Evolutionary conservation across 495 filamentous ascomycete species (phyloP), one percentile per base, ranked within the genome.

Genomic region (Daldinia caldariorum): DNA sequence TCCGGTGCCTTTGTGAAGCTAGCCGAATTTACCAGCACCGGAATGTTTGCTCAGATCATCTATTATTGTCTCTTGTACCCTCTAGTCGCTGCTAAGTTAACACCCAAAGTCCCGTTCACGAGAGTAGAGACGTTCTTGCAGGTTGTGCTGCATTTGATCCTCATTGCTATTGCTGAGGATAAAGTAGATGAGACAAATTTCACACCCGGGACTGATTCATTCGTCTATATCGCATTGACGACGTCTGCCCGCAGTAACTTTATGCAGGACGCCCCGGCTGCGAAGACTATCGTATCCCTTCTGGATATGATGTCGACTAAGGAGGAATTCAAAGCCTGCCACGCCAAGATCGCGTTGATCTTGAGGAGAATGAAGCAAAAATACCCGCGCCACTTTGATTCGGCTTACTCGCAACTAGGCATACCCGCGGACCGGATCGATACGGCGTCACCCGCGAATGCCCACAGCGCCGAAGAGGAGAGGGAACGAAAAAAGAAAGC

Each of bases 71-170:
- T 99, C 4, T 84, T 91, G 47, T 97, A 94, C 75, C 84, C 89
- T 6, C 80, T 94, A 16, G 85, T 87, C 22, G 88, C 87, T 43
- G 85, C 88, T 60, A 81, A 84, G 26, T 80, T 86, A 10, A 92
- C 89, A 0, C 90, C 91, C 4, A 83, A 80, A 29, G 91, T 97
- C 39, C 93, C 91, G 26, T 81, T 83, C 7, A 97, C 94, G 4
- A 85, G 94, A 41, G 83, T 97, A 32, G 95, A 99, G 78, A 90
- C 91, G 3, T 97, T 95, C 83, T 77, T 98, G 37, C 94, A 97
- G 73, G 90, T 97, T 35, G 88, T 97, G 12, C 79, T 99, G 39
- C 95, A 98, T 78, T 84, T 99, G 32, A 84, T 91, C 7, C 86
- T 97, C 37, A 85, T 95, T 39, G 93, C 94, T 37, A 88, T 94